These are phyloP conservation scores for Keithomyces neogunnii DNA, from an alignment of 2,329 filamentous ascomycete species.

Conservation along the genomic window DNA sequence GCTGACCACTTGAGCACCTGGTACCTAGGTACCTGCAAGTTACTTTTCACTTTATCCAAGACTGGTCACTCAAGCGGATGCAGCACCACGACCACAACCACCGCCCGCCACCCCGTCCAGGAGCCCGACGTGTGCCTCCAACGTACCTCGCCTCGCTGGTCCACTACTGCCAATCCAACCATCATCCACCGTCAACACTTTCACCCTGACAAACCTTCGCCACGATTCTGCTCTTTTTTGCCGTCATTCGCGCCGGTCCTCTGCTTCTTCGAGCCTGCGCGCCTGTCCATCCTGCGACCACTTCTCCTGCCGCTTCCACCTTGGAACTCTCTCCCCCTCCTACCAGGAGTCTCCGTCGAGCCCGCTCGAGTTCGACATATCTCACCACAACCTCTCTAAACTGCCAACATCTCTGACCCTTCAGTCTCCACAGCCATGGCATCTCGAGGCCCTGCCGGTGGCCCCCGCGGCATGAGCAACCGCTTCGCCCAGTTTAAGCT, in stretches of 20 bases:
- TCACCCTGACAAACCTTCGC: background rate
- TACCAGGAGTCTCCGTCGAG: background rate
- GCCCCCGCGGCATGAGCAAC: slow-evolving; percentile 58
- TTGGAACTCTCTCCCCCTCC: background rate
- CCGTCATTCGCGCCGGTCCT: background rate
- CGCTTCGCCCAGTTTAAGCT: slow-evolving; percentile 99
- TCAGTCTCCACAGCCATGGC: slow-evolving; percentile 54
- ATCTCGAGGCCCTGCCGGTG: slow-evolving; percentile 61
- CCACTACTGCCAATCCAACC: slow-evolving; percentile 4
- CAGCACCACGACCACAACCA: background rate
- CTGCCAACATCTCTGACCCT: background rate
- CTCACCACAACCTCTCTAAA: background rate
- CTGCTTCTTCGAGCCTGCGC: background rate
- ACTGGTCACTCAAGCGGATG: background rate
- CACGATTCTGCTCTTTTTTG: background rate
- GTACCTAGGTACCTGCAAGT: too few relatives aligned
- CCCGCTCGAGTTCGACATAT: background rate
- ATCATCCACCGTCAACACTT: background rate
- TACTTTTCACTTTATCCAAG: too few relatives aligned
- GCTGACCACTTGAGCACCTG: too few relatives aligned
- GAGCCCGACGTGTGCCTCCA: slow-evolving; percentile 16
- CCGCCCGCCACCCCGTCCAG: slow-evolving; percentile 8
- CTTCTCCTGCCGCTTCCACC: background rate
- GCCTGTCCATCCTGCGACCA: background rate
- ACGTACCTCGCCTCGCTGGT: slow-evolving; percentile 1